Base-by-base conservation (phyloP, 805 yeast species). In the Myxozyma mucilagina region DNA sequence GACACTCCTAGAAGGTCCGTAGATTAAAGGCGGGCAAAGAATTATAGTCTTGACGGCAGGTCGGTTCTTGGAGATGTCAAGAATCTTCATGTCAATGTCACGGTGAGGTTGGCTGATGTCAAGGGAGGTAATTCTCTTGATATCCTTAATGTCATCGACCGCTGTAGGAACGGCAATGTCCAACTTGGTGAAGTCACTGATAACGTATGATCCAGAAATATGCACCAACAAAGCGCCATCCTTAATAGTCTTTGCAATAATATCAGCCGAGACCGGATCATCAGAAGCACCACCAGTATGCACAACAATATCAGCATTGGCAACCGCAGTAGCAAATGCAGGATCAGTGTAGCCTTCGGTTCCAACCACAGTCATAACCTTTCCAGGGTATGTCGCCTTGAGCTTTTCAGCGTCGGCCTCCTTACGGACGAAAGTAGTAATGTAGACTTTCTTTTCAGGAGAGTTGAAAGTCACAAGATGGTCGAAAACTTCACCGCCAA, bases 401-500 rank as follows among this genome's bases (percentile, higher is more conserved):
- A 36, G 39, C 39, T 36, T 53, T 18, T 60, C 67, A 9, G 55
- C 61, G 32, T 51, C 55, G 14, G 39, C 45, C 31, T 18, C 47
- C 44, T 47, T 45, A 34, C 64, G 61, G 14, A 48, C 60, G 24
- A 57, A 32, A n/a, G 64, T 54, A 11, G 57, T 36, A 32, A 56
- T 39, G 10, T 50, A 14, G n/a, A n/a, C n/a, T n/a, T n/a, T n/a
- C n/a, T n/a, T n/a, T n/a, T n/a, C n/a, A n/a, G n/a, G n/a, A n/a
- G 52, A 41, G 16, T 49, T 49, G 43, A 49, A 49, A 2, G 47
- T 16, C 29, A 57, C 29, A 41, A 60, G 20, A 32, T 34, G 48
- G 47, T 43, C 57, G 9, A 59, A 53, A 16, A 56, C 56, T 18
- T 36, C 29, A 34, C 63, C 56, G 53, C 63, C 63, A 36, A 59